phyloP scores from a whole-genome alignment of 2,329 filamentous ascomycete genomes.

The Talaromyces rugulosus region DNA sequence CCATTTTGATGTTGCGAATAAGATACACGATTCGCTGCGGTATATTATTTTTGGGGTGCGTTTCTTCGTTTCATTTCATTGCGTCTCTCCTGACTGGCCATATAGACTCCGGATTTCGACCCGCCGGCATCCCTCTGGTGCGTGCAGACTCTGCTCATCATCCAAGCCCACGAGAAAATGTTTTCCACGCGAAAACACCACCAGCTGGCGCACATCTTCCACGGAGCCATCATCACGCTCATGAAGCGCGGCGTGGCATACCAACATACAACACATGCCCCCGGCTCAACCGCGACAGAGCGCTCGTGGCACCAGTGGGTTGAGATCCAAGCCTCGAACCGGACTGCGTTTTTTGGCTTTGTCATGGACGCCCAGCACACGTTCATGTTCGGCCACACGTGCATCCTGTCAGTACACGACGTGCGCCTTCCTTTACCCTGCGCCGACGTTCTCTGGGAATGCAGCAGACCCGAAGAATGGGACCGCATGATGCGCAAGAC shows the following conservation, averaged over 20 bases:
- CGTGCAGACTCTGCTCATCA: slow-evolving; percentile 23
- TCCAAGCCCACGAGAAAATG: slow-evolving; percentile 25
- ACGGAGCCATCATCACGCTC: slow-evolving; percentile 25
- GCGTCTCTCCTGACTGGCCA: background rate
- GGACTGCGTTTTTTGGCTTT: slow-evolving; percentile 26
- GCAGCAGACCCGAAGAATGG: slow-evolving; percentile 18
- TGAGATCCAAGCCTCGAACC: slow-evolving; percentile 21
- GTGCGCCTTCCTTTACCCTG: slow-evolving; percentile 24
- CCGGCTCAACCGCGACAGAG: slow-evolving; percentile 10
- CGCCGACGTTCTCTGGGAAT: slow-evolving; percentile 22
- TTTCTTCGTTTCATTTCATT: background rate
- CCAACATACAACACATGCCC: background rate
- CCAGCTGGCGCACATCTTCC: slow-evolving; percentile 26
- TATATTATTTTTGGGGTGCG: slow-evolving; percentile 22
- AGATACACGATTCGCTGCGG: slow-evolving; percentile 22
- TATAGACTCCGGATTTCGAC: slow-evolving; percentile 19
- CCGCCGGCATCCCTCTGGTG: slow-evolving; percentile 26
- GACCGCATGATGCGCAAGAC: slow-evolving; percentile 16
- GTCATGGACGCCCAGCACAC: slow-evolving; percentile 28
- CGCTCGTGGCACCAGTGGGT: slow-evolving; percentile 23
- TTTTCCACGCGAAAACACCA: slow-evolving; percentile 25
- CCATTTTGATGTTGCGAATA: slow-evolving; percentile 17
- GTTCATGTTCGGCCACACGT: slow-evolving; percentile 25
- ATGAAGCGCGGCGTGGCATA: slow-evolving; percentile 23
- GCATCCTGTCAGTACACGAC: slow-evolving; percentile 23